Evolutionary conservation across 345 rosid genomes (phyloP).

Genomic region (Trapa bicornis): DNA sequence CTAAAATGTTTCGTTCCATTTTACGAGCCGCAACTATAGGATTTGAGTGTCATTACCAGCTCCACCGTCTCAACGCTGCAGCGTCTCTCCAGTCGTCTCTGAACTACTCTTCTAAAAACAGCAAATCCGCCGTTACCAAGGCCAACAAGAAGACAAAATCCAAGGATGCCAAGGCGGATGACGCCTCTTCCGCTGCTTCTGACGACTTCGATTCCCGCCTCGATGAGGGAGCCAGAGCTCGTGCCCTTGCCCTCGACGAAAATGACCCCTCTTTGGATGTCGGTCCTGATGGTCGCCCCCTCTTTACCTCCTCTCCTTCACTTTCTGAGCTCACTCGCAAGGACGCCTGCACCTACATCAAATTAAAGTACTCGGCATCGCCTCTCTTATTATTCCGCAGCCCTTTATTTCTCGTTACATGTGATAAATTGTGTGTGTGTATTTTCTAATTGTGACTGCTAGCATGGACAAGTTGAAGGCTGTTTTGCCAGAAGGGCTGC

Average conservation of each 20-base stretch:
- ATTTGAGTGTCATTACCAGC: slow-evolving; percentile 4
- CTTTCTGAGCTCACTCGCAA: slow-evolving; percentile 54
- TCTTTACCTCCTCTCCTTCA: slow-evolving; percentile 50
- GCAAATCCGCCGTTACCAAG: slow-evolving; percentile 11
- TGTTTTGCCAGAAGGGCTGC: slow-evolving; percentile 68
- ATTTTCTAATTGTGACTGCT: not conserved
- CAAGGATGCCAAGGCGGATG: slow-evolving; percentile 25
- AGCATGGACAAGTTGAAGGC: slow-evolving; percentile 43
- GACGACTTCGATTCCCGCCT: slow-evolving; percentile 22
- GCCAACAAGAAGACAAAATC: slow-evolving; percentile 28
- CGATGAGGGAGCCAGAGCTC: slow-evolving; percentile 41
- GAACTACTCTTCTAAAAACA: slow-evolving; percentile 11
- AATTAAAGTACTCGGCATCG: slow-evolving; percentile 30
- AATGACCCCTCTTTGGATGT: slow-evolving; percentile 51
- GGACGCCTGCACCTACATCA: slow-evolving; percentile 64
- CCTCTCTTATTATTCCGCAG: not conserved
- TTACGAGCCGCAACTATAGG: slow-evolving; percentile 12
- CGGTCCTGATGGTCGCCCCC: slow-evolving; percentile 56
- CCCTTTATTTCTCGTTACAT: not conserved
- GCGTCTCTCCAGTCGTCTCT: slow-evolving; percentile 3
- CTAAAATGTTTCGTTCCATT: slow-evolving; percentile 18
- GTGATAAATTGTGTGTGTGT: not conserved
- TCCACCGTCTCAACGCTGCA: slow-evolving; percentile 3
- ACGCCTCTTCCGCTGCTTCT: slow-evolving; percentile 22
- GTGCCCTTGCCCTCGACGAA: slow-evolving; percentile 53